Conservation (phyloP, 2,329 filamentous ascomycete genomes). For the Magnaporthiopsis incrustans region DNA sequence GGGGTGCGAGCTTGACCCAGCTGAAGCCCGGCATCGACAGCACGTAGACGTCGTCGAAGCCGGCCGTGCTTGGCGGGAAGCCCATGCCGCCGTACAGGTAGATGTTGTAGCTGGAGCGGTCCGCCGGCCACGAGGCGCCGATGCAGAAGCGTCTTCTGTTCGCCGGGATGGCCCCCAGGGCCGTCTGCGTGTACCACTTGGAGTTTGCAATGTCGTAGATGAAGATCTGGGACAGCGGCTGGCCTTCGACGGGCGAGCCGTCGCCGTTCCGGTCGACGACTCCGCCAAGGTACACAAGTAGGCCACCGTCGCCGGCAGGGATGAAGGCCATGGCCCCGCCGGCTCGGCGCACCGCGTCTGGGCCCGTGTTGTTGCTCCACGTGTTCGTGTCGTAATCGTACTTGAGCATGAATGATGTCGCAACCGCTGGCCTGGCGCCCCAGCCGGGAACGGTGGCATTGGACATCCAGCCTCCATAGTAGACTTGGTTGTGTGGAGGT, state of each 20-base stretch:
- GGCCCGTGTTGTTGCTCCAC: conserved; percentile 46
- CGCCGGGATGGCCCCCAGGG: conserved; percentile 43
- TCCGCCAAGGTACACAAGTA: conserved; percentile 56
- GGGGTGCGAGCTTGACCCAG: conserved; percentile 50
- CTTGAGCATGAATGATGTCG: conserved; percentile 43
- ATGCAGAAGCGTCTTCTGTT: conserved; percentile 52
- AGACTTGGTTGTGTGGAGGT: conserved; percentile 22
- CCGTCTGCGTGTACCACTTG: conserved; percentile 52
- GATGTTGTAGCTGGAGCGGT: conserved; percentile 56
- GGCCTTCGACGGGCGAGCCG: conserved; percentile 32
- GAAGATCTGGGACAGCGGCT: conserved; percentile 42
- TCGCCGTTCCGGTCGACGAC: conserved; percentile 39
- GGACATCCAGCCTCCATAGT: conserved; percentile 55
- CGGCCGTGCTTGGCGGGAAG: conserved; percentile 33
- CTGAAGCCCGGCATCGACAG: conserved; percentile 54
- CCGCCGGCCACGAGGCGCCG: conserved; percentile 49
- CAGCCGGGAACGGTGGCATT: conserved; percentile 44
- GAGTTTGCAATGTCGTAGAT: conserved; percentile 53
- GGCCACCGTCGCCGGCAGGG: conserved; percentile 49
- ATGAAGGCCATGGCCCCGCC: conserved; percentile 54
- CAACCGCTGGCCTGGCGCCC: conserved; percentile 34
- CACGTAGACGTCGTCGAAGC: conserved; percentile 56
- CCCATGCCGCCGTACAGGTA: conserved; percentile 54
- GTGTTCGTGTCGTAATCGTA: conserved; percentile 46
- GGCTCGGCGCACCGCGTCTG: conserved; percentile 43